Evolutionary conservation across 257 asterid genomes (phyloP).

Genomic region (Solanum lycopersicoides): DNA sequence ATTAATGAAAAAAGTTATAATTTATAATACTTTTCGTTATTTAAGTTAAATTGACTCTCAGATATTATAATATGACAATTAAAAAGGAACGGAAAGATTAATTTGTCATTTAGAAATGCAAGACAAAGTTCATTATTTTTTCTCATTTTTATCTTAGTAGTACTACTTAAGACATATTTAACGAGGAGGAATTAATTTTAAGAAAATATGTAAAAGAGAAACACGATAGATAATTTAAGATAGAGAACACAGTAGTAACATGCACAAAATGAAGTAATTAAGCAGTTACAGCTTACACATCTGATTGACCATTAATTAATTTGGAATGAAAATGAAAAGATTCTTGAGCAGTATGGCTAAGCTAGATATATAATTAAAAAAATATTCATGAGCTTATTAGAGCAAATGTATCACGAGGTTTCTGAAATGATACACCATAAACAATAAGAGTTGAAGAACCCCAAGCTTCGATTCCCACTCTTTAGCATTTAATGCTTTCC

Average conservation of each 20-base stretch:
- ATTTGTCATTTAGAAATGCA: background rate
- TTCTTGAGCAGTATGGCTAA: slow-evolving; percentile 11
- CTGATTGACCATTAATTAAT: slow-evolving; percentile 6
- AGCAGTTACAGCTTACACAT: background rate
- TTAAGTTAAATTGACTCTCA: background rate
- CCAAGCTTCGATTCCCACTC: slow-evolving; percentile 53
- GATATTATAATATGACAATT: background rate
- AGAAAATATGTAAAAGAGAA: background rate
- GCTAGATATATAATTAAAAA: slow-evolving; percentile 2
- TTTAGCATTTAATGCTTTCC: slow-evolving; percentile 84
- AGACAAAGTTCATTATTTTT: background rate
- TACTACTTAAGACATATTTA: background rate
- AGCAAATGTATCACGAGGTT: slow-evolving; percentile 56
- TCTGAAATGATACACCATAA: slow-evolving; percentile 50
- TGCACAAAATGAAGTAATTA: slow-evolving; percentile 30
- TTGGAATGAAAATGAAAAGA: slow-evolving; percentile 21
- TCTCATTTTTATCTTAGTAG: background rate
- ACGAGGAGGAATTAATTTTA: background rate
- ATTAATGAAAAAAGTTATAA: no score
- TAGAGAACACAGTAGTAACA: slow-evolving; percentile 23
- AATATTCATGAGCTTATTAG: slow-evolving; percentile 4
- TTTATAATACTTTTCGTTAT: no score
- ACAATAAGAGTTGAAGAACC: slow-evolving; percentile 23
- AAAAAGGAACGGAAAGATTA: no score
- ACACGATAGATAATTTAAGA: background rate